Base-by-base conservation (phyloP, 805 yeast species). In the Suhomyces emberorum region DNA sequence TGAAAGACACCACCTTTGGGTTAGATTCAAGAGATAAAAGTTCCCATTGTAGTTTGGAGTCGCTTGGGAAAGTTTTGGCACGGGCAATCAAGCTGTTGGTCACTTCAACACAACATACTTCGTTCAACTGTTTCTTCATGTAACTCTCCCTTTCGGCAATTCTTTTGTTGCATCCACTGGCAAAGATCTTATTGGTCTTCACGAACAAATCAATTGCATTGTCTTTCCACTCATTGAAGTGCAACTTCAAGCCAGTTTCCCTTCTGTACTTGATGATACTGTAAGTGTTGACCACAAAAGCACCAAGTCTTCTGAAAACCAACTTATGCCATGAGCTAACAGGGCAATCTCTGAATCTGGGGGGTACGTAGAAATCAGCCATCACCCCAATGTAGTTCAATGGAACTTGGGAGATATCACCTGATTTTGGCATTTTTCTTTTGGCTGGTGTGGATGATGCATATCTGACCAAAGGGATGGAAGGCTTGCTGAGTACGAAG, bases 141-240 rank as follows among this genome's bases (percentile, higher is more conserved):
- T 80, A 69, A 21, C 68, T 69, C 14, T 67, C 55, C 37, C 71
- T 49, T 36, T 59, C 58, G 7, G 40, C 37, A 14, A 38, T 37
- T 4, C 59, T 55, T 37, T 55, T 49, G 37, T 55, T 57, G 50
- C 72, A 67, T 1, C 65, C 68, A 18, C 63, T 54, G 2, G 95
- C 91, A 67, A 89, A 89, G 2, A 88, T 80, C 51, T 80, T 79
- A 62, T 89, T 88, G n/a, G 86, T 82, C 39, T 76, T 76, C 19
- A 83, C 83, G 57, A 79, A 88, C 34, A 69, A 69, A 48, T 87
- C 87, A 48, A 89, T 79, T 6, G 95, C 95, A 20, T 72, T 73
- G 59, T 88, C 91, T 58, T 85, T 86, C 96, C 96, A 89, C 41
- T 79, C 74, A 21, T 89, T 86, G 58, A 79, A 83, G 38, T 74